Base-by-base conservation (phyloP, 2,329 filamentous ascomycete species). In the Neopestalotiopsis clavispora region DNA sequence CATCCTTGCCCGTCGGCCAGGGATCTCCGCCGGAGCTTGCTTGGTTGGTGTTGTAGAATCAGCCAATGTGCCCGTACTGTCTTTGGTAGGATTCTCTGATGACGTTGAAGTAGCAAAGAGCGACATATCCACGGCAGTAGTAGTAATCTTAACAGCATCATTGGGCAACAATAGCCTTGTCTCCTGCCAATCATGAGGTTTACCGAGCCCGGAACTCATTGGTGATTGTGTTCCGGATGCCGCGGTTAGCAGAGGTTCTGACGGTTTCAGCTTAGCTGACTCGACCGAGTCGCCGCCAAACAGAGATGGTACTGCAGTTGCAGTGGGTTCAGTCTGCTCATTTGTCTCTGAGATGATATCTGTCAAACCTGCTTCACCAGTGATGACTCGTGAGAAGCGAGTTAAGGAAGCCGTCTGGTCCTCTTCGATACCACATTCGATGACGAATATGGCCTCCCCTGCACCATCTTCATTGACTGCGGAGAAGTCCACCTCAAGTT, bases 401-500 rank as follows among this genome's bases (percentile, higher is more conserved):
- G 75, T 78, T 17, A 89, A 75, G 7, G 78, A 72, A 23, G 84
- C 77, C 13, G 80, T 79, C 40, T 83, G 81, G 6, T 85, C 85
- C 71, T 92, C 88, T 34, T 89, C 88, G n/a, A 90, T 79, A 0
- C 93, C 94, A 74, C 91, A 92, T 42, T 89, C 86, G 61, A 98
- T 85, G 2, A 97, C 86, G 32, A 97, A 85, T 52, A 97, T 83
- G 17, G 86, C 87, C 79, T 98, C 95, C 23, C 94, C 94, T 32
- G 90, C 91, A 63, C 90, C 89, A 67, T 89, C 84, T n/a, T 89
- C 88, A 80, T 96, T 92, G 72, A 95, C 93, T 23, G 89, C 90
- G 56, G 92, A 92, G 80, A 98, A 98, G 77, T 99, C 96, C 2
- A 97, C 94, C 74, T 96, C 92, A 2, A 98, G 83, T 71, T 85